Evolutionary conservation across 805 yeast species (phyloP).

Genomic region (Metschnikowia lunata): DNA sequence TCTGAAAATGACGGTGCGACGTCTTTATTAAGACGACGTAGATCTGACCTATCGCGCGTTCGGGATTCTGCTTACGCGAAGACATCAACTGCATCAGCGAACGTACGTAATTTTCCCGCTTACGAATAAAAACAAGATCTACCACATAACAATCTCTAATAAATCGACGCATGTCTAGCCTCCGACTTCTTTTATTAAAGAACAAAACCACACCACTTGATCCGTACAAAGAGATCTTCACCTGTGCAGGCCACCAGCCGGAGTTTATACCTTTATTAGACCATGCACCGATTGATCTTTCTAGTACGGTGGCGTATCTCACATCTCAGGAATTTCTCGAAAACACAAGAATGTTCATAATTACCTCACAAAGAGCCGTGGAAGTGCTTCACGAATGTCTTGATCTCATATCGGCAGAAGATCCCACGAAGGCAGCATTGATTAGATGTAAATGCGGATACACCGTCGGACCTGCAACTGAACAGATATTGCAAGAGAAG

Average conservation of each 20-base stretch:
- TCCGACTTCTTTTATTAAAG: constrained; percentile 53
- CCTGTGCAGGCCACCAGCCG: constrained; percentile 35
- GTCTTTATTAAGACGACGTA: too few species aligned
- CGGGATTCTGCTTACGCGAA: constrained; percentile 1
- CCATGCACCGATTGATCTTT: constrained; percentile 54
- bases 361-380: constrained; percentile 90
- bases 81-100: neutral
- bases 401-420: constrained; percentile 14
- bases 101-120: neutral
- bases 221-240: constrained; percentile 51
- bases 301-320: constrained; percentile 42
- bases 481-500: constrained; percentile 45
- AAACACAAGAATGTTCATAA: constrained; percentile 51
- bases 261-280: constrained; percentile 69
- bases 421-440: constrained; percentile 9
- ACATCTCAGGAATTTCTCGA: constrained; percentile 37
- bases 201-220: constrained; percentile 68
- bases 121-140: neutral
- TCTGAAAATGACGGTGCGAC: too few species aligned
- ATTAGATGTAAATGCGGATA: constrained; percentile 55
- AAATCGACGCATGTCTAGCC: constrained; percentile 3
- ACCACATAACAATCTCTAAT: too few species aligned
- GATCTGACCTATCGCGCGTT: constrained; percentile 5
- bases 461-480: constrained; percentile 92
- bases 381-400: constrained; percentile 61